These are phyloP conservation scores for Syzygium jambos DNA, from an alignment of 345 rosid species.

Conservation along the genomic window DNA sequence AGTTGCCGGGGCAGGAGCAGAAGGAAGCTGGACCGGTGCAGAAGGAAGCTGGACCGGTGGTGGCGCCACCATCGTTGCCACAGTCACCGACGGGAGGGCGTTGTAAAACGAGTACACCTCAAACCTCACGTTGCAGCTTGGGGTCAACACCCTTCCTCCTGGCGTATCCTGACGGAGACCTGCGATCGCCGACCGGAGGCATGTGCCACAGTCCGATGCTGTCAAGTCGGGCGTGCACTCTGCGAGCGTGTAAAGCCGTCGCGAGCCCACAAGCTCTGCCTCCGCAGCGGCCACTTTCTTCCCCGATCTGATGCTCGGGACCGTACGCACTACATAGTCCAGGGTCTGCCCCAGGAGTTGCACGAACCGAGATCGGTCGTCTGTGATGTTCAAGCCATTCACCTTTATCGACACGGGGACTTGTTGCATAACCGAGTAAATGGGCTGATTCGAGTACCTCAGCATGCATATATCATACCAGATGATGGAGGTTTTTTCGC, in stretches of 20 bases:
- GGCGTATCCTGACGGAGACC: not conserved
- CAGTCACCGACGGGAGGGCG: not conserved
- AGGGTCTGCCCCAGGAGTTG: not conserved
- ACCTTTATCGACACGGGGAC: fast-evolving
- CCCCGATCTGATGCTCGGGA: not conserved
- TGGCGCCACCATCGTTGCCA: not conserved
- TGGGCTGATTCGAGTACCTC: not conserved
- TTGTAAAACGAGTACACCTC: constrained; percentile 12
- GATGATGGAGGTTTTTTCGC: not conserved
- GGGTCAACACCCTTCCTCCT: constrained; percentile 8
- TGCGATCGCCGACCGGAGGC: not conserved
- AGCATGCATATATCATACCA: not conserved
- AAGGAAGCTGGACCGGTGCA: not conserved
- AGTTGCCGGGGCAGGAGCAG: not conserved
- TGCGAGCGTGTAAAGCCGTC: not conserved
- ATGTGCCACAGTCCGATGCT: not conserved
- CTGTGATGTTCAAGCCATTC: not conserved
- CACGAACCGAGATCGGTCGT: not conserved
- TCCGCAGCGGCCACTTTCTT: not conserved
- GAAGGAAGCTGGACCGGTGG: not conserved
- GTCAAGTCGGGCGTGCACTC: not conserved
- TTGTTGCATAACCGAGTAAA: not conserved
- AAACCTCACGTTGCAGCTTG: constrained; percentile 25
- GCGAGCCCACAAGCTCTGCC: not conserved
- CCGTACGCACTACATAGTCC: not conserved